Percentiles rank a stretch among this genome's conserved stretches.
Conservation (phyloP, 2,329 filamentous ascomycete species). For the Juglanconis juglandina region DNA sequence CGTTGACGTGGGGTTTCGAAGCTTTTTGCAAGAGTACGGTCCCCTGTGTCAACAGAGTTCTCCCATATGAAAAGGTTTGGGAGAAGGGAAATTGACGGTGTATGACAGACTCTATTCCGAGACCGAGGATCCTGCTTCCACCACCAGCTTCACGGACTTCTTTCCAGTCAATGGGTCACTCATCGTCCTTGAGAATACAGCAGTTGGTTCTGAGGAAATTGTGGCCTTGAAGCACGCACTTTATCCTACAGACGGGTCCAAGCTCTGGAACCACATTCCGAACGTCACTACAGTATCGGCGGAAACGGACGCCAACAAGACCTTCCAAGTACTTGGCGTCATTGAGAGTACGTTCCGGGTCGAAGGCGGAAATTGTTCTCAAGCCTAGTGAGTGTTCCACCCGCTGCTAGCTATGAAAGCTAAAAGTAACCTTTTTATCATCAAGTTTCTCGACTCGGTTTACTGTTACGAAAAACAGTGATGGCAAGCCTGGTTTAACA, state of each 20-base stretch:
- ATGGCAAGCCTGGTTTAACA: background rate
- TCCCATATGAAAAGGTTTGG: background rate
- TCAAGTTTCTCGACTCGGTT: background rate
- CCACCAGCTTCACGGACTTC: constrained; percentile 1
- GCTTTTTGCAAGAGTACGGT: background rate
- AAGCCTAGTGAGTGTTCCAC: background rate
- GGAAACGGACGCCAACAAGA: background rate
- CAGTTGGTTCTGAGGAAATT: background rate
- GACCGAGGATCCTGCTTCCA: background rate
- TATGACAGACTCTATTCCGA: background rate
- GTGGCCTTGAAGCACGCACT: background rate
- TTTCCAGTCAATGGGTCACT: background rate
- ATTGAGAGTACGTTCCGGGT: background rate
- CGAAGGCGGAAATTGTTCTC: background rate
- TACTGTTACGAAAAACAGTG: background rate
- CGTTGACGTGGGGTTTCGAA: background rate
- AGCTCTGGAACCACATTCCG: background rate
- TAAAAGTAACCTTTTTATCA: background rate
- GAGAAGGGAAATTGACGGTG: background rate
- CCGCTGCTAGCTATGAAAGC: background rate
- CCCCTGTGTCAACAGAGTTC: background rate
- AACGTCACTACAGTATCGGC: background rate
- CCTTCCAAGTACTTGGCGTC: background rate
- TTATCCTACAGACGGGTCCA: background rate
- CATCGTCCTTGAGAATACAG: background rate